phyloP scores from a whole-genome alignment of 2,329 filamentous ascomycete species.

The Colletotrichum salicis region DNA sequence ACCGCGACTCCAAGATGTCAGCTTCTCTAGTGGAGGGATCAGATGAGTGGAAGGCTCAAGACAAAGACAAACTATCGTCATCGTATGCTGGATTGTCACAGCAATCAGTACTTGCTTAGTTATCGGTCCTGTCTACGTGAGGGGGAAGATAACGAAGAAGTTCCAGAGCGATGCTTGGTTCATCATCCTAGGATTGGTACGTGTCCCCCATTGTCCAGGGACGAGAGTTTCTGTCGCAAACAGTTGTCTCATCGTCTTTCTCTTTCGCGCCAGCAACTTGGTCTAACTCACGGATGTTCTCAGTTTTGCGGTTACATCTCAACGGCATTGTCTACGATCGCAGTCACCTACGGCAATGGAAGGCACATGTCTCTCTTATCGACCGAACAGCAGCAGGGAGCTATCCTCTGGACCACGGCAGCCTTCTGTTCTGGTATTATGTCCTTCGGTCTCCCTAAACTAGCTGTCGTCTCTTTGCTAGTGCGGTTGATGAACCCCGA shows the following conservation, averaged over 20 bases:
- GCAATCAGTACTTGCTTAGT: conserved; percentile 43
- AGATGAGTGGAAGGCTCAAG: conserved; percentile 16
- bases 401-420: conserved; percentile 48
- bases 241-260: not conserved
- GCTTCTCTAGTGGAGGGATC: not conserved
- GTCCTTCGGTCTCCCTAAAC: conserved; percentile 53
- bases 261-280: not conserved
- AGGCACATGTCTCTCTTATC: conserved; percentile 48
- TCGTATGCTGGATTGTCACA: conserved; percentile 44
- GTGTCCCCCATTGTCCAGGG: too few species aligned
- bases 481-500: conserved; percentile 50
- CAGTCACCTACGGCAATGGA: conserved; percentile 51
- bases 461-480: conserved; percentile 52
- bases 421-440: conserved; percentile 51
- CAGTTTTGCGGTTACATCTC: conserved; percentile 36
- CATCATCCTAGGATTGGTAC: conserved; percentile 46
- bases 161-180: conserved; percentile 51
- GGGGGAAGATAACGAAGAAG: conserved; percentile 43
- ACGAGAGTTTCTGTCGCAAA: too few species aligned
- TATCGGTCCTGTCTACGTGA: conserved; percentile 43
- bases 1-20: too few species aligned
- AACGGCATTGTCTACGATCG: conserved; percentile 46
- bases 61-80: conserved; percentile 46
- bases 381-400: conserved; percentile 41
- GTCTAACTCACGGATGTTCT: not conserved